Evolutionary conservation across 345 rosid species (phyloP), one percentile per base, ranked within the genome.

Genomic region (Gossypium raimondii): DNA sequence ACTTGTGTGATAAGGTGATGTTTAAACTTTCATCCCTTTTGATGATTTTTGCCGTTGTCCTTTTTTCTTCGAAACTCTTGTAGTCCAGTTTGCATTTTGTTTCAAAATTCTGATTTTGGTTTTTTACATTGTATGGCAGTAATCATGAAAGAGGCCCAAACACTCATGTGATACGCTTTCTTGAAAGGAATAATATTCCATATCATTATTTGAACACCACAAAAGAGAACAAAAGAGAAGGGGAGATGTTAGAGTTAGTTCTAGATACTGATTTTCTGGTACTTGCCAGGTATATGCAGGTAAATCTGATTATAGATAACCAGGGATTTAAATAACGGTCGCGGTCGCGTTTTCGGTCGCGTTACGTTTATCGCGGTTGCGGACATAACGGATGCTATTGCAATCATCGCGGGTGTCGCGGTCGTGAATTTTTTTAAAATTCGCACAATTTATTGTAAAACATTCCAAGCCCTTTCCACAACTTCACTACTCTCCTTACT

Each of bases 261-360:
- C 87, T 83, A 84, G 81, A 85, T 79, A 95, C 97, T 8, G 97
- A 95, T 81, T 95, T 95, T 78, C 64, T 95, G 73, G 94, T 95
- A 67, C 98, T 93, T 41, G 99, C 98, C 63, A 91, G 98, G 85
- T 95, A 95, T 82, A 95, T 95, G 98, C 99, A 95, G 98, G 99
- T 95, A 85, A 87, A 76, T 77, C 64, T 75, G 50, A 45, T 67
- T 80, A 55, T 56, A 43, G 73, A 73, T 73, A 69, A 25, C 51
- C 52, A 22, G n/a, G n/a, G n/a, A n/a, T n/a, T n/a, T n/a, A n/a
- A n/a, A n/a, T n/a, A n/a, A n/a, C n/a, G n/a, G n/a, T n/a, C n/a
- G n/a, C n/a, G n/a, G n/a, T n/a, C n/a, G n/a, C n/a, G n/a, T n/a
- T n/a, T n/a, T n/a, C n/a, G n/a, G n/a, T n/a, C n/a, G n/a, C n/a